Evolutionary conservation across 2,329 filamentous ascomycete species (phyloP), one percentile per base, ranked within the genome.

Genomic region (Pseudocercospora cruenta): DNA sequence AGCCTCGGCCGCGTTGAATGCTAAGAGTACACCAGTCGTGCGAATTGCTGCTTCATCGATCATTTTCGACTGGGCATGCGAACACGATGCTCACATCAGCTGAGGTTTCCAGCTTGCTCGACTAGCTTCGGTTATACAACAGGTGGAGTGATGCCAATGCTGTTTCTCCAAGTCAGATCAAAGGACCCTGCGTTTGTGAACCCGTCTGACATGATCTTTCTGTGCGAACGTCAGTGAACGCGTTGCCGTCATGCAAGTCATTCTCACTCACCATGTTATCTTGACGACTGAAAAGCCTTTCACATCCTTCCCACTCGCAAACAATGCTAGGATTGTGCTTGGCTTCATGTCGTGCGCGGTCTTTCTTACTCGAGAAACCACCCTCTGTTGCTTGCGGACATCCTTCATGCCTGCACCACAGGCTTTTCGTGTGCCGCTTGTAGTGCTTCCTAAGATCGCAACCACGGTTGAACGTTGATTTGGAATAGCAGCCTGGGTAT

Each of bases 391-490:
- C 80, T 71, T 88, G 85, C 12, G 86, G 84, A 73, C 87, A 89
- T 12, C 85, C 85, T 58, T 84, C 80, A 65, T 87, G 81, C 4
- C 86, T 84, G 75, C 87, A 89, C 75, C 87, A 88, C 61, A 88
- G 83, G 16, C 85, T 82, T 70, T 88, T 88, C 28, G 83, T 85
- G 74, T 89, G 87, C 14, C 87, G 80, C 73, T 88, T 87, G 79
- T 85, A 87, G 73, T 89, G 87, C 72, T 89, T 89, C 28, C 87
- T 81, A 19, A 89, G 78, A 74, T 89, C 87, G 72, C 87, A 89
- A 33, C 85, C 86, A 53, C 87, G 81, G 7, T 82, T 84, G 75
- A 88, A 89, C 1, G 83, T 78, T 2, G 86, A 84, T 67, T 82
- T 82, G 51, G 86, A 88, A n/a, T 84, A 83, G 75, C 87, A 89